phyloP scores from a whole-genome alignment of 1,139 yeast species.

The Kurtzmaniella quercitrusa region DNA sequence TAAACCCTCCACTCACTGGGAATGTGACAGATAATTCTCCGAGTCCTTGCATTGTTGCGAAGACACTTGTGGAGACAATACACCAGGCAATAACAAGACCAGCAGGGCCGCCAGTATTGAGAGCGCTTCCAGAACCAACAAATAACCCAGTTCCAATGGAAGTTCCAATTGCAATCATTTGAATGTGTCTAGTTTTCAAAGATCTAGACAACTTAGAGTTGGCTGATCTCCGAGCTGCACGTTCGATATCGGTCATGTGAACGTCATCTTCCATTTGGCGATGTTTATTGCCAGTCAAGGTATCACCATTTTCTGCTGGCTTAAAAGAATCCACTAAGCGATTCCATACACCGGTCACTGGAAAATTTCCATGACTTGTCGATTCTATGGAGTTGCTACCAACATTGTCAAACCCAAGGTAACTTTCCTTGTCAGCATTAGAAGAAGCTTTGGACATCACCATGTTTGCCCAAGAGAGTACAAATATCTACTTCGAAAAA shows the following conservation, averaged over 20 bases:
- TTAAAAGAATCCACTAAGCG: conserved; percentile 33
- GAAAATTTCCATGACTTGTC: neutral
- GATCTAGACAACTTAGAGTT: conserved; percentile 35
- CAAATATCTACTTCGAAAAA: neutral
- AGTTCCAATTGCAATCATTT: conserved; percentile 80
- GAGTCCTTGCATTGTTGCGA: conserved; percentile 36
- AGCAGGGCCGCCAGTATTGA: conserved; percentile 62
- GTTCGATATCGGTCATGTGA: conserved; percentile 30
- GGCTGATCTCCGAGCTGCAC: conserved; percentile 33
- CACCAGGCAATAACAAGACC: conserved; percentile 54
- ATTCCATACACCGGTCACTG: conserved; percentile 13
- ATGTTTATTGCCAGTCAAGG: conserved; percentile 15
- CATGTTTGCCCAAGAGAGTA: neutral
- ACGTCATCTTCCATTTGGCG: conserved; percentile 14
- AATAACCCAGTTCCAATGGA: conserved; percentile 62
- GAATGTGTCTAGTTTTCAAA: conserved; percentile 32
- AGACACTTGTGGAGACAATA: conserved; percentile 23
- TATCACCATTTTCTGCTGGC: conserved; percentile 22
- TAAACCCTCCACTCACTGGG: conserved; percentile 39
- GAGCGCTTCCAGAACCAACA: conserved; percentile 30
- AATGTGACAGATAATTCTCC: conserved; percentile 37
- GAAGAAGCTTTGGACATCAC: neutral
- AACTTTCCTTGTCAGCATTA: conserved; percentile 5
- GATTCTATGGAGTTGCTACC: conserved; percentile 6
- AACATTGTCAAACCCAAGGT: conserved; percentile 9